These are phyloP conservation scores for Neurospora sublineolata DNA, from an alignment of 495 filamentous ascomycete species.

Conservation along the genomic window DNA sequence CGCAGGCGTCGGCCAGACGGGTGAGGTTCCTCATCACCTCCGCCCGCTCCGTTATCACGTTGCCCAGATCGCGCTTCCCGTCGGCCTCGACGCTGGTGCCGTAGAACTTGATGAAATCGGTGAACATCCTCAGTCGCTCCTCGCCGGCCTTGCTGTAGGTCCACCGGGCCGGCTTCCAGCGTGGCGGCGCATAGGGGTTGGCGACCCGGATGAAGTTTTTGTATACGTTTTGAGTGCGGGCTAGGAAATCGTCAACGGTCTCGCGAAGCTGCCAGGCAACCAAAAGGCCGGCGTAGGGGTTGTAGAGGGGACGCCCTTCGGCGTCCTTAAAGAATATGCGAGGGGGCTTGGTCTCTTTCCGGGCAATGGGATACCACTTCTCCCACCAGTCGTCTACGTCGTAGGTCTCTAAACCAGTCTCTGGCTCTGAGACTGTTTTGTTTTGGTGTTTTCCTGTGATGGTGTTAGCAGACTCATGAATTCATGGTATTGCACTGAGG, in stretches of 20 bases:
- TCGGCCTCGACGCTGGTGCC: not conserved
- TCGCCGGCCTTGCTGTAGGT: slow-evolving; percentile 22
- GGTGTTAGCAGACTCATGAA: not conserved
- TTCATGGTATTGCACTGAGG: not conserved
- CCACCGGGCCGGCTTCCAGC: slow-evolving; percentile 11
- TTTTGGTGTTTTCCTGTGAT: slow-evolving; percentile 40
- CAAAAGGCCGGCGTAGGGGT: slow-evolving; percentile 31
- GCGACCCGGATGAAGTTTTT: slow-evolving; percentile 41
- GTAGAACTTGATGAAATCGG: slow-evolving; percentile 17
- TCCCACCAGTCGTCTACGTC: slow-evolving; percentile 26
- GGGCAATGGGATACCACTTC: slow-evolving; percentile 7
- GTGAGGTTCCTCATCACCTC: slow-evolving; percentile 43
- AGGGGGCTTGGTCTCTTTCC: not conserved
- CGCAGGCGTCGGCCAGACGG: slow-evolving; percentile 33
- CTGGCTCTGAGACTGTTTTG: slow-evolving; percentile 19
- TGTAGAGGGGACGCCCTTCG: slow-evolving; percentile 17
- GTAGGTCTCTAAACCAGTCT: slow-evolving; percentile 26
- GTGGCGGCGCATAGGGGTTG: slow-evolving; percentile 37
- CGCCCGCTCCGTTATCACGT: slow-evolving; percentile 39
- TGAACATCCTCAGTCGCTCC: slow-evolving; percentile 24
- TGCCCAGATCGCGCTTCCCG: slow-evolving; percentile 14
- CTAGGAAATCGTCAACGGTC: slow-evolving; percentile 48
- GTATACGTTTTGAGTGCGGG: slow-evolving; percentile 21
- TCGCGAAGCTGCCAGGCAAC: slow-evolving; percentile 46
- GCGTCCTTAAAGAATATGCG: not conserved